Evolutionary conservation across 345 rosid species (phyloP).

Genomic region (Hevea brasiliensis): DNA sequence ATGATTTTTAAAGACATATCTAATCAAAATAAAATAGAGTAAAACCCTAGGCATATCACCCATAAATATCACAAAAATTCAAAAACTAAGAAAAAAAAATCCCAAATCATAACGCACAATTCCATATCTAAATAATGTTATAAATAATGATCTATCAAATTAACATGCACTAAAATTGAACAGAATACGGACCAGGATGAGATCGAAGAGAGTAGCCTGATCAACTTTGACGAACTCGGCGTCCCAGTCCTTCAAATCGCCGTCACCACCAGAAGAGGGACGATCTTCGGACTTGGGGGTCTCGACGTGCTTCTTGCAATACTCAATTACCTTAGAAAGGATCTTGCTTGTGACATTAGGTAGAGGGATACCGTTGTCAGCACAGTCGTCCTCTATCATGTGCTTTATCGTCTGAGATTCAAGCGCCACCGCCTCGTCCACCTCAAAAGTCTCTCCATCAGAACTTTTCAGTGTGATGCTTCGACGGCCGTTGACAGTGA

Average conservation of each 20-base stretch:
- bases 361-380: conserved; percentile 19
- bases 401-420: conserved; percentile 25
- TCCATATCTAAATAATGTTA: background rate
- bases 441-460: conserved; percentile 21
- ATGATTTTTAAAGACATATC: no score
- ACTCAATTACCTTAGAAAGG: conserved; percentile 24
- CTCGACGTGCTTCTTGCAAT: conserved; percentile 29
- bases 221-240: conserved; percentile 30
- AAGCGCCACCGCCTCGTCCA: conserved; percentile 20
- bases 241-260: conserved; percentile 23
- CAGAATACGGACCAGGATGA: conserved; percentile 13
- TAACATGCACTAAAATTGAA: no score
- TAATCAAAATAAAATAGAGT: background rate
- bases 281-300: conserved; percentile 28
- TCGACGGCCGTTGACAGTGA: no score
- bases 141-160: background rate
- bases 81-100: no score
- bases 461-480: conserved; percentile 17
- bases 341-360: conserved; percentile 24
- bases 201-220: conserved; percentile 28
- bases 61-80: no score
- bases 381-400: conserved; percentile 21
- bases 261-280: background rate
- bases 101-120: background rate
- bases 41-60: background rate